phyloP scores from a whole-genome alignment of 495 filamentous ascomycete species.

The Tetracladium marchalianum region DNA sequence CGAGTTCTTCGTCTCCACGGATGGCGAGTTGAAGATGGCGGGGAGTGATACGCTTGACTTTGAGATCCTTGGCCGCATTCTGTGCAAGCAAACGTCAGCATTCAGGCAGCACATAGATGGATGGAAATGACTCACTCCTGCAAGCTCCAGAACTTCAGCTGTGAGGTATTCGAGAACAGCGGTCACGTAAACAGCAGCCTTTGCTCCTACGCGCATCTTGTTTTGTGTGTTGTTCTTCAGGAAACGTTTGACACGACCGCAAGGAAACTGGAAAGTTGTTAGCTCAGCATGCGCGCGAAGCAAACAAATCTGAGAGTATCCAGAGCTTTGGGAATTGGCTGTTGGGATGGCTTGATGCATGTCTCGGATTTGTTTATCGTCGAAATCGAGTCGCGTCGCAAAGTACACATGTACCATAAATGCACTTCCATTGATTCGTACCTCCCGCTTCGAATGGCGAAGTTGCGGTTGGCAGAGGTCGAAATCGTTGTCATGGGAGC shows the following conservation, averaged over 20 bases:
- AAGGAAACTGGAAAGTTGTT: constrained; percentile 70
- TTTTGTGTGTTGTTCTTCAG: constrained; percentile 98
- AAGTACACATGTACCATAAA: background rate
- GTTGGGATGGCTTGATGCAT: background rate
- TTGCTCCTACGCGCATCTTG: constrained; percentile 99
- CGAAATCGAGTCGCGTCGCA: constrained; percentile 13
- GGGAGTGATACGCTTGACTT: constrained; percentile 99
- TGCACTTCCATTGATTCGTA: no score
- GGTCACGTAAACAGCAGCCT: constrained; percentile 97
- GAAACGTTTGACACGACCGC: constrained; percentile 99
- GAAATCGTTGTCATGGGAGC: no score
- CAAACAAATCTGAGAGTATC: background rate
- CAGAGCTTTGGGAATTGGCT: background rate
- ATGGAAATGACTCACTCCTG: constrained; percentile 50
- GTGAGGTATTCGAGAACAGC: constrained; percentile 97
- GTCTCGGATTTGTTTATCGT: constrained; percentile 7
- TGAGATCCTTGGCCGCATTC: constrained; percentile 98
- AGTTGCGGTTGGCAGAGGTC: no score
- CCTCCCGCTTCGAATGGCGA: no score
- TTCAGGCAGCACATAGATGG: constrained; percentile 2
- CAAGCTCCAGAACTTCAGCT: constrained; percentile 95
- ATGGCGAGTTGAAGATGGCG: constrained; percentile 97
- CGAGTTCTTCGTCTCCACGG: constrained; percentile 95
- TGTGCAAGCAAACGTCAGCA: constrained; percentile 18
- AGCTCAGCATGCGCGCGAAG: constrained; percentile 17